These are phyloP conservation scores for Gossypium turneri DNA, from an alignment of 345 rosid genomes.

Conservation along the genomic window DNA sequence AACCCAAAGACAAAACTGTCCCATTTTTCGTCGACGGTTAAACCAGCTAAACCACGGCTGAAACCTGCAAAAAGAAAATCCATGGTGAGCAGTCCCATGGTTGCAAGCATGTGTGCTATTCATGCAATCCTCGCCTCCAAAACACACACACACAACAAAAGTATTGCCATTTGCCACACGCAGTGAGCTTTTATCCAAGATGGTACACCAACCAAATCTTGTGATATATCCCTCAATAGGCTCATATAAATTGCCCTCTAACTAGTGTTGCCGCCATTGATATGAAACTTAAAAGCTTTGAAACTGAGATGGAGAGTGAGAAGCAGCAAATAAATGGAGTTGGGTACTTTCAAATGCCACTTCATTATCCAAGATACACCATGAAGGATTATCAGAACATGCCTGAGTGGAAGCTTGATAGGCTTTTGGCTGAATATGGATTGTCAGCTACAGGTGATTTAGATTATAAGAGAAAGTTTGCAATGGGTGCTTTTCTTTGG, in stretches of 20 bases:
- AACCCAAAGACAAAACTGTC: background rate
- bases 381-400: constrained; percentile 46
- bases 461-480: constrained; percentile 42
- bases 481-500: constrained; percentile 62
- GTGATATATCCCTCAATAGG: constrained; percentile 16
- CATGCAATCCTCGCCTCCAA: constrained; percentile 4
- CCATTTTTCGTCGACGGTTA: background rate
- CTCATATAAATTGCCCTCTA: background rate
- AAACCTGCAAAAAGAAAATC: background rate
- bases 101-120: background rate
- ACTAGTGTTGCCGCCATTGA: background rate
- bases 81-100: background rate
- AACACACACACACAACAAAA: background rate
- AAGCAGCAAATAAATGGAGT: background rate
- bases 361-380: constrained; percentile 55
- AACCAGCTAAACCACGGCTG: background rate
- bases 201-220: constrained; percentile 28
- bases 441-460: constrained; percentile 33
- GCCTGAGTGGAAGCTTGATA: constrained; percentile 60
- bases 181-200: constrained; percentile 19
- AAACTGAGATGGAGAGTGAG: constrained; percentile 18
- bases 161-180: constrained; percentile 34
- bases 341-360: constrained; percentile 50
- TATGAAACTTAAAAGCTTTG: background rate
- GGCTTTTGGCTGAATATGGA: constrained; percentile 51